phyloP scores from a whole-genome alignment of 768 basidiomycete species.

The Leccinum pellstonianum region DNA sequence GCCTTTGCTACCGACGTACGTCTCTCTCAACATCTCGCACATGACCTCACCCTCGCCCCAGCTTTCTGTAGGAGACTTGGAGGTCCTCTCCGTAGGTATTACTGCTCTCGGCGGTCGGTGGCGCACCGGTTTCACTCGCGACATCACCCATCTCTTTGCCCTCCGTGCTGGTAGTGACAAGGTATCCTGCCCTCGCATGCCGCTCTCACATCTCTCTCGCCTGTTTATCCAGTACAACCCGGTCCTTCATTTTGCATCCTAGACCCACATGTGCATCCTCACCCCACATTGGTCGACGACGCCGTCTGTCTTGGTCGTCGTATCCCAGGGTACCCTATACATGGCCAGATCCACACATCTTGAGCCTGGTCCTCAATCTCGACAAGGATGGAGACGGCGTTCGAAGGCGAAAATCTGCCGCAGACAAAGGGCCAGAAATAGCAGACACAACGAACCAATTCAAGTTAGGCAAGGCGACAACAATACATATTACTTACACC shows the following conservation, averaged over 20 bases:
- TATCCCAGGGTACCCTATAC: constrained; percentile 57
- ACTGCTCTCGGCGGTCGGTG: constrained; percentile 79
- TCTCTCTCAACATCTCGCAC: not conserved
- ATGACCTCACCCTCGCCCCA: too few relatives aligned
- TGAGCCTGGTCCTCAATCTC: constrained; percentile 26
- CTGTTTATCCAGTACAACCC: constrained; percentile 36
- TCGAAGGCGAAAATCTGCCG: constrained; percentile 25
- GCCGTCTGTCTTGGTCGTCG: constrained; percentile 55
- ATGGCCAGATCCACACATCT: constrained; percentile 70
- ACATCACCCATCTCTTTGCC: constrained; percentile 86
- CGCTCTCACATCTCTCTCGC: not conserved
- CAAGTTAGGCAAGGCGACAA: too few relatives aligned
- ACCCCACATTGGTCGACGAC: constrained; percentile 70
- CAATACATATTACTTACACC: too few relatives aligned
- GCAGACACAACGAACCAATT: constrained; percentile 10
- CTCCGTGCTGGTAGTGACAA: constrained; percentile 49
- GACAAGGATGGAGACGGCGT: constrained; percentile 20
- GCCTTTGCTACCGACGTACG: constrained; percentile 68
- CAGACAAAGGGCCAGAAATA: constrained; percentile 25
- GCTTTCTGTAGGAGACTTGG: too few relatives aligned
- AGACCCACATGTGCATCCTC: constrained; percentile 52
- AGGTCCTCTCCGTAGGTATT: constrained; percentile 61
- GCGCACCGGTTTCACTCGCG: constrained; percentile 71
- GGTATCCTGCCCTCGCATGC: constrained; percentile 1
- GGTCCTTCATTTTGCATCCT: constrained; percentile 55